phyloP scores from a whole-genome alignment of 129 eudicot species.

The Escallonia herrerae region DNA sequence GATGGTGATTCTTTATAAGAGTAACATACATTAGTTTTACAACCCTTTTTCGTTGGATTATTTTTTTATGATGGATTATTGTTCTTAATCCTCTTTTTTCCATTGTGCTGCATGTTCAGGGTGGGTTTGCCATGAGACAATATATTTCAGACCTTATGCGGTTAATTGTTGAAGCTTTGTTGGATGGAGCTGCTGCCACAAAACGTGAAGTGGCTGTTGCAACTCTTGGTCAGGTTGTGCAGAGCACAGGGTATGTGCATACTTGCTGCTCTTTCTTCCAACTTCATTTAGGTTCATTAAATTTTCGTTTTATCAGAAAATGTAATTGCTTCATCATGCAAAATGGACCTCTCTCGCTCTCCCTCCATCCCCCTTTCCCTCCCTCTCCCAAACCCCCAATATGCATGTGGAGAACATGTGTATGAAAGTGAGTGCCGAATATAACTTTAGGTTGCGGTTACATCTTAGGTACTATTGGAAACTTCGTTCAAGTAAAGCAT shows the following conservation, averaged over 20 bases:
- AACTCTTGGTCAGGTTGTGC: constrained; percentile 98
- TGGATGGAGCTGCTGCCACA: constrained; percentile 89
- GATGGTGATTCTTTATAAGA: too few relatives aligned
- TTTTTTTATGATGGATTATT: constrained; percentile 9
- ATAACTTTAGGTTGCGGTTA: too few relatives aligned
- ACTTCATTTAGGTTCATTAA: background rate
- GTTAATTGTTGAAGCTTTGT: constrained; percentile 82
- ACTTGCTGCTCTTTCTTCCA: background rate
- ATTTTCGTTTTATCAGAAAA: too few relatives aligned
- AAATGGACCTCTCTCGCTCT: too few relatives aligned
- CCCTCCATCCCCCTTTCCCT: too few relatives aligned
- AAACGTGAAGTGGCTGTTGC: constrained; percentile 98
- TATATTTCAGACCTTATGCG: constrained; percentile 93
- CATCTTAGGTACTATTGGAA: too few relatives aligned
- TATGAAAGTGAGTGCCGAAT: too few relatives aligned
- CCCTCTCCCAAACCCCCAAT: too few relatives aligned
- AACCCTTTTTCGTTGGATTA: background rate
- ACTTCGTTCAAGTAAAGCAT: too few relatives aligned
- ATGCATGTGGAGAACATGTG: too few relatives aligned
- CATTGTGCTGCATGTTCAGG: constrained; percentile 38
- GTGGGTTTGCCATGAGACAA: constrained; percentile 95
- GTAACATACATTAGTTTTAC: too few relatives aligned
- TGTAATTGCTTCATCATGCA: too few relatives aligned
- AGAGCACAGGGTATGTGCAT: constrained; percentile 87
- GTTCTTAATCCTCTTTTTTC: background rate